Base-by-base conservation (phyloP, 2,329 filamentous ascomycete genomes). In the Ilyonectria mors-panacis region DNA sequence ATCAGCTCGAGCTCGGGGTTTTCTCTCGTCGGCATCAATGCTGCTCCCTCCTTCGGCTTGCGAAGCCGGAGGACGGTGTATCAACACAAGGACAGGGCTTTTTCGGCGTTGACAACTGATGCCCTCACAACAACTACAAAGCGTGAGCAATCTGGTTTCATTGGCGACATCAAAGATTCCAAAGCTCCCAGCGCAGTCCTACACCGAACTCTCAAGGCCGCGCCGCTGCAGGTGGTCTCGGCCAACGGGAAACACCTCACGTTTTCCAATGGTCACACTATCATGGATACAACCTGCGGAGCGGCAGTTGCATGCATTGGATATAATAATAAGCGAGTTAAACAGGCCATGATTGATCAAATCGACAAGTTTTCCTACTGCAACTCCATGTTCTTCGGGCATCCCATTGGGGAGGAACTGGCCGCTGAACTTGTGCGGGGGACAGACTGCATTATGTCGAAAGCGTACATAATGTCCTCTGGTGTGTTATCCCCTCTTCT, bases 381-480 rank as follows among this genome's bases (percentile, higher is more conserved):
- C 23, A 68, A 74, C 56, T 68, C 67, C 9, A 66, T 68, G 58
- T 74, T 73, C 56, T 71, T 66, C 47, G 57, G 76, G 47, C 70
- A 72, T 28, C 62, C 68, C n/a, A 37, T 68, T 13, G 68, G 69
- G 15, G 73, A 76, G 45, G 62, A 69, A 23, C 54, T 76, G 15
- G 69, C 72, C 15, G 53, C 45, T 7, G 73, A 76, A 48, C 65
- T 81, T 6, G 69, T 81, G 7, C 48, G 71, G 15, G 77, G 76
- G 2, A 81, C 80, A 3, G 60, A 74, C 19, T 76, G 78, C 6
- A 59, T 70, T 4, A 81, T 82, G 80, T 73, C 73, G n/a, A 77
- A 78, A 10, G 78, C 77, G 1, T 80, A 78, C 59, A 78, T 81
- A 35, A 75, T 80, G 35, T 77, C 74, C 39, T 81, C 79, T 42